Conservation (phyloP, 2,329 filamentous ascomycete species). For the Colletotrichum tanaceti region DNA sequence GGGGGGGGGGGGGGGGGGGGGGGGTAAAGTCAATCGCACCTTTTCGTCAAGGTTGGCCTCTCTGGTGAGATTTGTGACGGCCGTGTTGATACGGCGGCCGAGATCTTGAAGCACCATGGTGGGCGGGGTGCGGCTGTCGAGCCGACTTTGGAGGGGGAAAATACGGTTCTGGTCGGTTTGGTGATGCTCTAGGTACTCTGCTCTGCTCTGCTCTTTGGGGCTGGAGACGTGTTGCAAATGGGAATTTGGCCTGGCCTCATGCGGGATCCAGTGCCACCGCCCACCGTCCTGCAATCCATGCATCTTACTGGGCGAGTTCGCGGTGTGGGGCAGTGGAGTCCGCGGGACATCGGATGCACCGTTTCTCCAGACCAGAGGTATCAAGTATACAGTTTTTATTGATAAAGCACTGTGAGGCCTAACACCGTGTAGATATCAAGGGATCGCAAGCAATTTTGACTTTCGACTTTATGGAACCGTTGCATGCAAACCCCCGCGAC, state of each 20-base stretch:
- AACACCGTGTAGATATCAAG: not conserved
- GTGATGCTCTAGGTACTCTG: conserved; percentile 18
- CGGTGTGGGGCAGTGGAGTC: conserved; percentile 3
- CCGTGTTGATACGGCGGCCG: conserved; percentile 97
- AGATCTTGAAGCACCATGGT: conserved; percentile 98
- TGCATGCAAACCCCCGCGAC: too few relatives aligned
- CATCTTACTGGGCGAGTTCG: conserved; percentile 13
- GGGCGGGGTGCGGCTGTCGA: conserved; percentile 41
- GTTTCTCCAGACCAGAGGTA: conserved; percentile 19
- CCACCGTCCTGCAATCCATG: conserved; percentile 19
- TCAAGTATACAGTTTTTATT: not conserved
- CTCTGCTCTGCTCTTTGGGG: conserved; percentile 22
- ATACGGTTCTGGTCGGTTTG: conserved; percentile 17
- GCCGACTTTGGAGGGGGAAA: conserved; percentile 36
- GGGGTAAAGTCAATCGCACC: too few relatives aligned
- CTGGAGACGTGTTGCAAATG: conserved; percentile 38
- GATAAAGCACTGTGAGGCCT: fast-evolving
- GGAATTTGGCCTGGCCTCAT: conserved; percentile 41
- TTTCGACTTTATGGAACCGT: not conserved
- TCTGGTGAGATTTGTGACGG: conserved; percentile 91
- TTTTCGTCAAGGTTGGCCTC: conserved; percentile 97
- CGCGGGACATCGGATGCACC: conserved; percentile 24
- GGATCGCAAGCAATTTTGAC: not conserved
- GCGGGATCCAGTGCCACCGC: conserved; percentile 27
- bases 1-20: too few relatives aligned